Percentiles rank a stretch among this genome's conserved stretches.
Conservation (phyloP, 768 basidiomycete species). For the Coprinopsis marcescibilis region DNA sequence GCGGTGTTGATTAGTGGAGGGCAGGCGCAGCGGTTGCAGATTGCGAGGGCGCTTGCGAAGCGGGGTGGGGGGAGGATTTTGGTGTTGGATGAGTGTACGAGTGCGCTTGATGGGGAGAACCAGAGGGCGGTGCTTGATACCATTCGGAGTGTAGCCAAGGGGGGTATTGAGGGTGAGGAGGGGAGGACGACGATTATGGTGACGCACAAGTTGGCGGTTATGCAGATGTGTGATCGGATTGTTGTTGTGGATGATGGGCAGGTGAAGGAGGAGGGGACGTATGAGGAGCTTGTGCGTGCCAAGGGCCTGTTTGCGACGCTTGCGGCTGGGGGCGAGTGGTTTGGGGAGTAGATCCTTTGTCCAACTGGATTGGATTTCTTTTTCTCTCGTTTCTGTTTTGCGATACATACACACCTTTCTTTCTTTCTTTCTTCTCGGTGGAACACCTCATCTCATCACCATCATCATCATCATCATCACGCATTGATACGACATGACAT, state of each 20-base stretch:
- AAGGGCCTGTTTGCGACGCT: conserved; percentile 73
- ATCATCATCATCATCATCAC: too few relatives aligned
- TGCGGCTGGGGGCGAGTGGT: conserved; percentile 69
- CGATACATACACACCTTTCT: background rate
- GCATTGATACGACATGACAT: too few relatives aligned
- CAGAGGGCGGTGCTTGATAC: conserved; percentile 79
- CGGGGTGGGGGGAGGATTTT: conserved; percentile 41
- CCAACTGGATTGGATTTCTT: background rate
- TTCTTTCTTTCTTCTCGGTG: background rate
- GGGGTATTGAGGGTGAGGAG: conserved; percentile 30
- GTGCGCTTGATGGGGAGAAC: conserved; percentile 81
- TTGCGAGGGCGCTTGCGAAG: conserved; percentile 85
- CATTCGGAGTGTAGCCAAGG: conserved; percentile 30
- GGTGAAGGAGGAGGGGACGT: conserved; percentile 75
- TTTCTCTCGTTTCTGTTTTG: background rate
- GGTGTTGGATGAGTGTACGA: conserved; percentile 94
- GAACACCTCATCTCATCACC: background rate
- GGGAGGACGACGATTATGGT: conserved; percentile 85
- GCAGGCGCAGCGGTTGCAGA: conserved; percentile 89
- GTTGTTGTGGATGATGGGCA: conserved; percentile 74
- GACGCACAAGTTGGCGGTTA: conserved; percentile 87
- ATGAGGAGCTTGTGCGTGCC: conserved; percentile 59
- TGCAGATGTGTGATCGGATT: conserved; percentile 89
- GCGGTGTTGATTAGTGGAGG: conserved; percentile 90
- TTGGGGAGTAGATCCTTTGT: conserved; percentile 17